Evolutionary conservation across 2,329 filamentous ascomycete genomes (phyloP), one percentile per base, ranked within the genome.

Genomic region (Trichoderma endophyticum): DNA sequence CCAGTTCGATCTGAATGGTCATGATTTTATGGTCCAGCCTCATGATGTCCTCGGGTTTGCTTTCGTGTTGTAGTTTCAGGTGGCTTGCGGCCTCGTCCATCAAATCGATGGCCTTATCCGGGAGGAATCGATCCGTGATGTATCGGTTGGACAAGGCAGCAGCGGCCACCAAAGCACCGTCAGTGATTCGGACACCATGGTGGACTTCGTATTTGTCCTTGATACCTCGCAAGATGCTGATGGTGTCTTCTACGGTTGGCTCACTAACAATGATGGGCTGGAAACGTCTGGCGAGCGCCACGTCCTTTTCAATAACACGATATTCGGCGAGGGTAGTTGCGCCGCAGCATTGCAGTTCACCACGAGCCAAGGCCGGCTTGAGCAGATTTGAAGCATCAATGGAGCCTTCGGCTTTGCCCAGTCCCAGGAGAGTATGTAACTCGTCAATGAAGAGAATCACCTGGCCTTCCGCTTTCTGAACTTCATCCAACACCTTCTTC

Each of bases 171-270:
- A 98, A 84, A 7, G 96, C 94, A 2, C 92, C 92, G 77, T 98
- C 96, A 0, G 94, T 97, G 75, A 99, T 98, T 69, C 95, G 88
- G 0, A 98, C 95, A 82, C 96, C 95, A 78, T 99, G 96, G 76
- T 98, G 96, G 0, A 98, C 93, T 81, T 98, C 96, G 78, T 99
- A 99, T 75, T 94, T 93, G 78, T 98, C 95, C 79, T 98, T 98
- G 84, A 99, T 98, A 63, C 95, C 96, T 78, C 96, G 90, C 1
- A 99, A 85, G 71, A 99, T 98, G 65, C 94, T 97, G 73, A 99
- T 95, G 0, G 96, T 98, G 76, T 98, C 95, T 76, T 93, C 90
- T 0, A 98, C 95, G 0, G 90, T 91, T 0, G 96, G 96, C 77
- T 99, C 96, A 73, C 91, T 93, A n/a, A 99, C 94, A 43, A 94